phyloP scores from a whole-genome alignment of 31 red algal genomes.

The Asparagopsis taxiformis region DNA sequence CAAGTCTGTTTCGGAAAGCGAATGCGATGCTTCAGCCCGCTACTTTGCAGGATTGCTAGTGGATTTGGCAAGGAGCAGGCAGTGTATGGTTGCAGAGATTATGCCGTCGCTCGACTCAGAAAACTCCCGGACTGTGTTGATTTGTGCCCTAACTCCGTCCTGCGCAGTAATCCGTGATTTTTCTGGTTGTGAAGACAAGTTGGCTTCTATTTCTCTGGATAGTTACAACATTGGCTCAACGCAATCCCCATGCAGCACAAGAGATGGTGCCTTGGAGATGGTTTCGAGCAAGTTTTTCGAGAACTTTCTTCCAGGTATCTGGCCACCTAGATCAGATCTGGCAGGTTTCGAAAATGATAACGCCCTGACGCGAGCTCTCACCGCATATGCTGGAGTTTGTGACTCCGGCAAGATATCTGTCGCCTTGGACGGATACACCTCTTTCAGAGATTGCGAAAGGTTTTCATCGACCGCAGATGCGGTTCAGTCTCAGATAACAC shows the following conservation, averaged over 20 bases:
- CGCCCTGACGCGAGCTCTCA: too few species aligned
- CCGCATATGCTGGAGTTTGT: too few species aligned
- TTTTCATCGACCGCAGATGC: too few species aligned
- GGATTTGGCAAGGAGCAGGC: background rate
- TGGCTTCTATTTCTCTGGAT: background rate
- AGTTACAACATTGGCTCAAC: background rate
- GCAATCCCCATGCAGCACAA: too few species aligned
- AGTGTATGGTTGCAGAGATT: background rate
- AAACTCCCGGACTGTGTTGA: background rate
- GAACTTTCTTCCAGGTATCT: background rate
- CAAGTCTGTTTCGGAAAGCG: background rate
- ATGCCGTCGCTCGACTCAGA: background rate
- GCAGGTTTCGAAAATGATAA: too few species aligned
- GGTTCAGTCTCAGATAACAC: too few species aligned
- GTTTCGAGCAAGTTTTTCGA: background rate
- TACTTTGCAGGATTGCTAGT: background rate
- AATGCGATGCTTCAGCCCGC: background rate
- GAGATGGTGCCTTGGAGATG: background rate
- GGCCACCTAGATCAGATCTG: background rate
- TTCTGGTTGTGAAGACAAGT: background rate
- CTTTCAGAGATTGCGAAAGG: too few species aligned
- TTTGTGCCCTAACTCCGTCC: background rate
- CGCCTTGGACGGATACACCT: too few species aligned
- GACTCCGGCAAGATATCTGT: too few species aligned
- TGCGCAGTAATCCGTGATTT: background rate